Evolutionary conservation across 495 filamentous ascomycete species (phyloP).

Genomic region (Talaromyces borbonicus): DNA sequence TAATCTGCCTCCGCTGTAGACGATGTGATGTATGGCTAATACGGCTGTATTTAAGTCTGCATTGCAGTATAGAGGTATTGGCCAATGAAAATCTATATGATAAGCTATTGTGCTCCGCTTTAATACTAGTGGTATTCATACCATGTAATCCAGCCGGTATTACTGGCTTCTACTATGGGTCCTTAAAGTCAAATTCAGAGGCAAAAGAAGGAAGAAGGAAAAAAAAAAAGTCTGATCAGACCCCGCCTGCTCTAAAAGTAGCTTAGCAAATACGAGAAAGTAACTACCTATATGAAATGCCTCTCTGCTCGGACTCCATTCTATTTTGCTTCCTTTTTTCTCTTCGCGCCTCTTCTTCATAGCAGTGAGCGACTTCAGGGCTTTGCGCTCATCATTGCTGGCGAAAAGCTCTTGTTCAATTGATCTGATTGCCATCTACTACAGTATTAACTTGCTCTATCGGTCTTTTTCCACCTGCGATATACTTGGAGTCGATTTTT

Average conservation of each 20-base stretch:
- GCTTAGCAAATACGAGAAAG: no score
- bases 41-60: no score
- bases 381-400: constrained; percentile 9
- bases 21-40: no score
- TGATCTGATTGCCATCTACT: neutral
- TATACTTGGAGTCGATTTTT: neutral
- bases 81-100: neutral
- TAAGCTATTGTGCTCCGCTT: neutral
- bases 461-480: no score
- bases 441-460: no score
- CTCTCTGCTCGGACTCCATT: neutral
- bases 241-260: constrained; percentile 1
- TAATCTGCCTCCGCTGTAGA: no score
- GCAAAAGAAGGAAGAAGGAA: neutral
- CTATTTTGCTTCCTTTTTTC: neutral
- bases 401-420: constrained; percentile 1
- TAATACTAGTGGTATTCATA: neutral
- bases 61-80: no score
- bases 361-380: constrained; percentile 10
- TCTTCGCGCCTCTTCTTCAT: constrained; percentile 1
- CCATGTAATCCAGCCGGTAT: neutral
- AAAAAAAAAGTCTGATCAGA: neutral
- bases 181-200: no score
- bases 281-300: neutral
- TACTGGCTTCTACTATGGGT: no score